These are phyloP conservation scores for Cryoendolithus antarcticus DNA, from an alignment of 2,329 filamentous ascomycete genomes.

Conservation along the genomic window DNA sequence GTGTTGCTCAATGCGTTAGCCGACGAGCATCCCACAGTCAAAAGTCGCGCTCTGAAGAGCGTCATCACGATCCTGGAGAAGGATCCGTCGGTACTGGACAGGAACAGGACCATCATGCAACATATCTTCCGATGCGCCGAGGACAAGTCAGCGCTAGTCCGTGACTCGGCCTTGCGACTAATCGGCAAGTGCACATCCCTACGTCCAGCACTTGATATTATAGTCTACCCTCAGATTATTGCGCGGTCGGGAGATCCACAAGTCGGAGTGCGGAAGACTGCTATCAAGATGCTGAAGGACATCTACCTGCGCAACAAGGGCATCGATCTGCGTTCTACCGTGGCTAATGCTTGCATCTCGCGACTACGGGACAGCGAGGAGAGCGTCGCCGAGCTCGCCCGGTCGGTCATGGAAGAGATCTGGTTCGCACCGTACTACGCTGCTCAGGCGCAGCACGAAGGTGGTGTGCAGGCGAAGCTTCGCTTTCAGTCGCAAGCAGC, in stretches of 20 bases:
- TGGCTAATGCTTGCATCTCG: slow-evolving; percentile 69
- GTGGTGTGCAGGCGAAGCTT: slow-evolving; percentile 59
- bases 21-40: slow-evolving; percentile 83
- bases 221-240: slow-evolving; percentile 63
- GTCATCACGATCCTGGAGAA: slow-evolving; percentile 85
- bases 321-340: slow-evolving; percentile 57
- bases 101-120: slow-evolving; percentile 61
- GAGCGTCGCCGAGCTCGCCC: slow-evolving; percentile 69
- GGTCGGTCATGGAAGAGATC: slow-evolving; percentile 84
- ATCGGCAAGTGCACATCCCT: slow-evolving; percentile 78
- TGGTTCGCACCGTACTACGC: slow-evolving; percentile 76
- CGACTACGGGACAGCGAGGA: slow-evolving; percentile 77
- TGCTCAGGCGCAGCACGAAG: slow-evolving; percentile 41
- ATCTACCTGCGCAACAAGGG: slow-evolving; percentile 74
- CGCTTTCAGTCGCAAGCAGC: slow-evolving; percentile 55
- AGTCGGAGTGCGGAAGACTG: slow-evolving; percentile 78
- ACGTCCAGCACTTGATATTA: slow-evolving; percentile 63
- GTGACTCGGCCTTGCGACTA: slow-evolving; percentile 76
- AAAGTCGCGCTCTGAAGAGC: slow-evolving; percentile 83
- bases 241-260: slow-evolving; percentile 66
- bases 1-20: slow-evolving; percentile 72
- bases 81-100: slow-evolving; percentile 77
- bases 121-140: slow-evolving; percentile 67
- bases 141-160: slow-evolving; percentile 76
- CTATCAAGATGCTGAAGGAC: slow-evolving; percentile 84